Percentiles rank a stretch among this genome's conserved stretches.
These are phyloP conservation scores for Jaltomata sinuosa DNA, from an alignment of 257 asterid species.

Conservation along the genomic window DNA sequence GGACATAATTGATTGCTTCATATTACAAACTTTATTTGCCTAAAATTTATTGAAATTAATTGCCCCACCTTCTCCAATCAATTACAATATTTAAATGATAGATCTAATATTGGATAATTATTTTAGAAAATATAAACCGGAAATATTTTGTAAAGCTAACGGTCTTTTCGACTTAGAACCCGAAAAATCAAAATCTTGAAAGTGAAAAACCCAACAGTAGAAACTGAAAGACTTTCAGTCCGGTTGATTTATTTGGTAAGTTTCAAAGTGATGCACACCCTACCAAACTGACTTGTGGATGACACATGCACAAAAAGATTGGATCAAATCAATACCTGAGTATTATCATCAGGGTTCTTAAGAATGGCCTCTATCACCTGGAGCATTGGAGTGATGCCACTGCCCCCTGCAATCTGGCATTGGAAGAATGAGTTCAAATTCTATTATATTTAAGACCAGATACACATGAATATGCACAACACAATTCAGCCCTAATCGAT, in stretches of 20 bases:
- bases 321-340: slow-evolving; percentile 41
- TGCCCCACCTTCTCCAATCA: neutral
- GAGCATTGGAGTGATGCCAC: slow-evolving; percentile 98
- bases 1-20: neutral
- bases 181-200: neutral
- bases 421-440: neutral
- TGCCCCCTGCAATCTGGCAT: slow-evolving; percentile 86
- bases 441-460: neutral
- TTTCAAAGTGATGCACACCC: neutral
- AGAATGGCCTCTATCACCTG: slow-evolving; percentile 87
- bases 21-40: neutral
- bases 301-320: neutral
- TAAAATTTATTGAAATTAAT: neutral
- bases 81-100: neutral
- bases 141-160: neutral
- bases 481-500: neutral
- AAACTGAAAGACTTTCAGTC: neutral
- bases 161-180: neutral
- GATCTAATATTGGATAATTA: neutral
- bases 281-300: neutral
- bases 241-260: neutral
- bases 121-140: neutral
- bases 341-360: slow-evolving; percentile 84
- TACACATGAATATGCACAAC: neutral
- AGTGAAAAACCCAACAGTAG: neutral